Evolutionary conservation across 495 filamentous ascomycete genomes (phyloP).

Genomic region (Penicillium antarcticum): DNA sequence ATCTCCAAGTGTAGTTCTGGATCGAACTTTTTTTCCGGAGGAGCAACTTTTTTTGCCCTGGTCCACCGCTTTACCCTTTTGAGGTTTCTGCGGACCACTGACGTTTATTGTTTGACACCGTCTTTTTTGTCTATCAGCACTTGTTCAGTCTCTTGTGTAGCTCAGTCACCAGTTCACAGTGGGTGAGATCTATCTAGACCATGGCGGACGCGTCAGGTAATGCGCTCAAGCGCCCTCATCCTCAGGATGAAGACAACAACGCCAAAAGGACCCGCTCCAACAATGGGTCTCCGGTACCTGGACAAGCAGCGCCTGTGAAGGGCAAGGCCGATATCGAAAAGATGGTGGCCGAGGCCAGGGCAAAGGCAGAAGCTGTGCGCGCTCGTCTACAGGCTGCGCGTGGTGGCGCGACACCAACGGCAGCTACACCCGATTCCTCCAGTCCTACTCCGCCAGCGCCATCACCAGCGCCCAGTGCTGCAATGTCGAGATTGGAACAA

Average conservation of each 20-base stretch:
- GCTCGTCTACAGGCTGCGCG: slow-evolving; percentile 50
- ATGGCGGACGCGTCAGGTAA: slow-evolving; percentile 54
- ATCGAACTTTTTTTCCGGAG: slow-evolving; percentile 21
- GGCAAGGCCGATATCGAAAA: slow-evolving; percentile 56
- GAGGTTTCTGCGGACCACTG: slow-evolving; percentile 9
- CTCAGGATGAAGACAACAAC: slow-evolving; percentile 49
- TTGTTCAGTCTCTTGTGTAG: not conserved
- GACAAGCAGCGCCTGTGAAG: slow-evolving; percentile 29
- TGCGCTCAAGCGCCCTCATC: slow-evolving; percentile 56
- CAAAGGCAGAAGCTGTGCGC: slow-evolving; percentile 57
- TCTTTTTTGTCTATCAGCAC: not conserved
- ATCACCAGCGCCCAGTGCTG: slow-evolving; percentile 45
- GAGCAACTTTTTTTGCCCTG: slow-evolving; percentile 31
- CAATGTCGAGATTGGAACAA: slow-evolving; percentile 53
- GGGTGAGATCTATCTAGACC: slow-evolving; percentile 7
- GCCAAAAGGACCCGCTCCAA: slow-evolving; percentile 57
- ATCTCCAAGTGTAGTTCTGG: slow-evolving; percentile 27
- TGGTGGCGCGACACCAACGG: slow-evolving; percentile 29
- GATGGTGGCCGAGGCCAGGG: slow-evolving; percentile 61
- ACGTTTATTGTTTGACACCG: not conserved
- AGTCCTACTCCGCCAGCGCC: slow-evolving; percentile 43
- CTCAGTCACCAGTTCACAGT: not conserved
- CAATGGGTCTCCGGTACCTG: slow-evolving; percentile 53
- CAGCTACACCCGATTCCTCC: slow-evolving; percentile 23
- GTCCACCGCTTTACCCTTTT: slow-evolving; percentile 21